Evolutionary conservation across 2,329 filamentous ascomycete species (phyloP).

Genomic region (Colletotrichum noveboracense): DNA sequence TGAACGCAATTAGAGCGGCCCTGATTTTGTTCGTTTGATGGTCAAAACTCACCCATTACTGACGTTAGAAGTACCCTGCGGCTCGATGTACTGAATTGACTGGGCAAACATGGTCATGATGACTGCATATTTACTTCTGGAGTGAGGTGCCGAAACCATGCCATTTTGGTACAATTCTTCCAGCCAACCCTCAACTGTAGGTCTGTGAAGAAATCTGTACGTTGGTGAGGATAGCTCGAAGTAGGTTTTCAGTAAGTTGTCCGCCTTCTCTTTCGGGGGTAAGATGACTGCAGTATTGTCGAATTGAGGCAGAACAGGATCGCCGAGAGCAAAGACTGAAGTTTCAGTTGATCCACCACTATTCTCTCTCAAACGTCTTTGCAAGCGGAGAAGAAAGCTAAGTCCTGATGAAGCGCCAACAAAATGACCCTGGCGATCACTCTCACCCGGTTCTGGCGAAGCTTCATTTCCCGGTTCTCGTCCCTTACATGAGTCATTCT

Average conservation of each 20-base stretch:
- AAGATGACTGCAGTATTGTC: not conserved
- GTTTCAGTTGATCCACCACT: not conserved
- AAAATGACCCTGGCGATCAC: conserved; percentile 33
- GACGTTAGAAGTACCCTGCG: not conserved
- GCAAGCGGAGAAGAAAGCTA: conserved; percentile 31
- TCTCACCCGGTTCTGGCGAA: conserved; percentile 32
- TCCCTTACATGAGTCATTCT: not conserved
- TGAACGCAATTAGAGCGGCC: not conserved
- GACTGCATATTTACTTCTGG: not conserved
- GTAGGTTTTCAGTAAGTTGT: not conserved
- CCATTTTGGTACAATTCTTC: not conserved
- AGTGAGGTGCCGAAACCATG: not conserved
- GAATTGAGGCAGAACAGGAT: not conserved
- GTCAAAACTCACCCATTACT: not conserved
- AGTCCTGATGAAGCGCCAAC: conserved; percentile 34
- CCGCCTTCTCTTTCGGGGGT: not conserved
- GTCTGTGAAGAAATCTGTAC: not conserved
- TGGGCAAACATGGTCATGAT: not conserved
- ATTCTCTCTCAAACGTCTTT: conserved; percentile 27
- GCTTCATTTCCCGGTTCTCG: not conserved
- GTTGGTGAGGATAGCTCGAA: not conserved
- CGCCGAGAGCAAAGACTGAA: conserved; percentile 1
- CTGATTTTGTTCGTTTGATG: not conserved
- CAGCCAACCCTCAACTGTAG: not conserved
- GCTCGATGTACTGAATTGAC: not conserved